Conservation (phyloP, 306 rosid species). For the Trichosanthes cucumerina region DNA sequence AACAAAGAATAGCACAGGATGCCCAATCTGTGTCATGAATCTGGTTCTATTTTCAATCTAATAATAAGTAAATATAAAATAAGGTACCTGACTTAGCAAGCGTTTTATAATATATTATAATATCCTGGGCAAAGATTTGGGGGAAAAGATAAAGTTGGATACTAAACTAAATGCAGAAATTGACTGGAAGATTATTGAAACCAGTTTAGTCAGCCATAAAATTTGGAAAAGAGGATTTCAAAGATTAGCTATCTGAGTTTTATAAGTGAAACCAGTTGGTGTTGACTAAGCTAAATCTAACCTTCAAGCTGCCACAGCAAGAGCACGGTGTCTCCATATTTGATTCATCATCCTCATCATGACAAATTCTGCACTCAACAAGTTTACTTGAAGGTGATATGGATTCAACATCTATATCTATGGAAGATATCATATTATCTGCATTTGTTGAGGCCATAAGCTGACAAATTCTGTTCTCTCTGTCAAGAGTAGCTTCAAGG, state of each 20-base stretch:
- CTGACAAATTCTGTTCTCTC: constrained; percentile 20
- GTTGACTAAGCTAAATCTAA: constrained; percentile 8
- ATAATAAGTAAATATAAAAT: not conserved
- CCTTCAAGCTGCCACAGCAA: constrained; percentile 88
- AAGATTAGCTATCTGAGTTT: not conserved
- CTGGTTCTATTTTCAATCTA: not conserved
- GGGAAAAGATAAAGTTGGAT: not conserved
- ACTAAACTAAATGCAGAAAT: not conserved
- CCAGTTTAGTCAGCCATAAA: not conserved
- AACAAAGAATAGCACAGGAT: not conserved
- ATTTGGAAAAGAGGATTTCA: not conserved
- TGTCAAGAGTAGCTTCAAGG: constrained; percentile 26
- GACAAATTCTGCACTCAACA: constrained; percentile 74
- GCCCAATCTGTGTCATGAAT: not conserved
- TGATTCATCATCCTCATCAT: constrained; percentile 61
- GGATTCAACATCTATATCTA: constrained; percentile 25
- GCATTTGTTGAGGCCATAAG: constrained; percentile 20
- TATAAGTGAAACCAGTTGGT: not conserved
- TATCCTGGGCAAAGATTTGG: not conserved
- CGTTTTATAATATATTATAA: not conserved
- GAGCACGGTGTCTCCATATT: constrained; percentile 85
- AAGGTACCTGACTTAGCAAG: not conserved
- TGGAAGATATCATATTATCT: constrained; percentile 25
- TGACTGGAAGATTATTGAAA: not conserved
- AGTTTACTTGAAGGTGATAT: constrained; percentile 22